A percentile compares a stretch with the other conserved stretches of the same genome.
Conservation (phyloP, 306 rosid species). For the Boehmeria nivea region DNA sequence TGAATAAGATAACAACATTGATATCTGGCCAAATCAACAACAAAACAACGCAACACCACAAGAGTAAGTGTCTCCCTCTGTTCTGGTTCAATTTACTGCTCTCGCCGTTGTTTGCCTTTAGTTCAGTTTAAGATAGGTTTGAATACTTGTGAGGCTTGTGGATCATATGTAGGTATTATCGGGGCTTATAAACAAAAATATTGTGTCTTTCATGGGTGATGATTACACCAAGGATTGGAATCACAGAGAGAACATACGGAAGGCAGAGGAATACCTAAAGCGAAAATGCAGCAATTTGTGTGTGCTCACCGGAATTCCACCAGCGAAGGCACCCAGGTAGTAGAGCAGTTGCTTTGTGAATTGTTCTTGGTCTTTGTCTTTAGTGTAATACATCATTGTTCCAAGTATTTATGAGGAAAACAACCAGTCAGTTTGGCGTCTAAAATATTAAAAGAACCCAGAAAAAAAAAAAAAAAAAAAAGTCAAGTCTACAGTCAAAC, state of each 20-base stretch:
- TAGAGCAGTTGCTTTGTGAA: constrained; percentile 81
- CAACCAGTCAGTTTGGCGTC: constrained; percentile 10
- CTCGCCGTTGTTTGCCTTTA: too few relatives aligned
- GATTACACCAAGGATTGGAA: constrained; percentile 18
- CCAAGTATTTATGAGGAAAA: background rate
- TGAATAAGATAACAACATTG: constrained; percentile 17
- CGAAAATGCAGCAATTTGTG: constrained; percentile 60
- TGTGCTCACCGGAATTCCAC: constrained; percentile 99
- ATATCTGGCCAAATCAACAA: background rate
- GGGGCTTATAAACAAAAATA: background rate
- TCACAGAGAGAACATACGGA: too few relatives aligned
- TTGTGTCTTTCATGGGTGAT: background rate
- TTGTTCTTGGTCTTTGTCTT: constrained; percentile 97
- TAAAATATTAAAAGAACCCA: background rate
- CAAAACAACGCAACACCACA: too few relatives aligned
- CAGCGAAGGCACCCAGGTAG: constrained; percentile 88
- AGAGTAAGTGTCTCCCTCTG: too few relatives aligned
- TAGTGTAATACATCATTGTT: background rate
- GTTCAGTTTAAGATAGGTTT: background rate
- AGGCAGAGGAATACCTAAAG: constrained; percentile 73
- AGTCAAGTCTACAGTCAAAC: background rate
- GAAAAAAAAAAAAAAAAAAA: background rate
- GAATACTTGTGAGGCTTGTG: background rate
- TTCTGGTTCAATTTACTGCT: too few relatives aligned
- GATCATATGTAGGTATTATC: background rate